Evolutionary conservation across 352 stramenopile species (phyloP).

Genomic region (Pythium sp.): DNA sequence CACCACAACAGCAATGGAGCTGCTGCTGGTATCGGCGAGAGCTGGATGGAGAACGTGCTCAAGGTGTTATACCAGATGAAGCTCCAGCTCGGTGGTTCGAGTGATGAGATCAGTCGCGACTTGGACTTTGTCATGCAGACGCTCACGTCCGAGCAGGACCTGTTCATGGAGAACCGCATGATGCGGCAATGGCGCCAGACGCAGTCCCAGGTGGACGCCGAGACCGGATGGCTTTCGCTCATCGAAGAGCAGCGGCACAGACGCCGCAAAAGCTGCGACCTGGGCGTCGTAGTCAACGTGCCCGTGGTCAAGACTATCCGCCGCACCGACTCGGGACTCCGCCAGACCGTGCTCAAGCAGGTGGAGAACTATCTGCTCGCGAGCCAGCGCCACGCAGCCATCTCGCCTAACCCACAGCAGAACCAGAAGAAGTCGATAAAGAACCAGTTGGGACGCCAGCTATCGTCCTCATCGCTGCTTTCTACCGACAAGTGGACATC

Average conservation of each 20-base stretch:
- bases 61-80: conserved; percentile 52
- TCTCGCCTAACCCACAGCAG: background rate
- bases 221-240: conserved; percentile 43
- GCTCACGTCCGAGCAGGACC: conserved; percentile 58
- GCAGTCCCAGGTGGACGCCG: conserved; percentile 21
- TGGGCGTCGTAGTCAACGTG: conserved; percentile 14
- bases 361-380: conserved; percentile 45
- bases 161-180: conserved; percentile 39
- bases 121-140: conserved; percentile 72
- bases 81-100: conserved; percentile 26
- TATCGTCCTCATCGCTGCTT: conserved; percentile 1
- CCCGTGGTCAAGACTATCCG: conserved; percentile 33
- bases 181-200: conserved; percentile 18
- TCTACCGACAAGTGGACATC: conserved; percentile 32
- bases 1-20: conserved; percentile 5
- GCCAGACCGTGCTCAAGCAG: conserved; percentile 49
- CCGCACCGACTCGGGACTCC: conserved; percentile 46
- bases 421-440: conserved; percentile 2
- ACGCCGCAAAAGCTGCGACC: conserved; percentile 32
- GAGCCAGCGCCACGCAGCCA: conserved; percentile 7
- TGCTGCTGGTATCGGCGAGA: conserved; percentile 39
- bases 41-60: conserved; percentile 73
- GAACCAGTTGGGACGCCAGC: background rate
- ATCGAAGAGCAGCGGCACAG: conserved; percentile 50
- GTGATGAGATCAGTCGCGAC: conserved; percentile 37